Evolutionary conservation across 208 protist species (phyloP).

Genomic region (Histomonas meleagridis): DNA sequence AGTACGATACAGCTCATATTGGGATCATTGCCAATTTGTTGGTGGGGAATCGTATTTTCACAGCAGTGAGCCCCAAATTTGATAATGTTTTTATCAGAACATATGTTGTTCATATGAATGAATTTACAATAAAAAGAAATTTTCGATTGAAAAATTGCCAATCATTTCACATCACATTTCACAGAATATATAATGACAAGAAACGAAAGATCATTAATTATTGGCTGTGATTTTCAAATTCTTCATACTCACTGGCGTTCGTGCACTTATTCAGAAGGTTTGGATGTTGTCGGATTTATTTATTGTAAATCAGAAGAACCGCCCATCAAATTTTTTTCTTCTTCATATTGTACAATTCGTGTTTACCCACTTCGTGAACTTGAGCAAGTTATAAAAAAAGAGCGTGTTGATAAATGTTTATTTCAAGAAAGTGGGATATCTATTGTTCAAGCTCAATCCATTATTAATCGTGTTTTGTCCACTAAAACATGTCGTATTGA

Average conservation of each 20-base stretch:
- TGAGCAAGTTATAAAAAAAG: neutral
- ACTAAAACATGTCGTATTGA: neutral
- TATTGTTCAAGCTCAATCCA: neutral
- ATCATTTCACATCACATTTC: too few relatives aligned
- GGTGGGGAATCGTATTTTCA: too few relatives aligned
- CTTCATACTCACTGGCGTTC: neutral
- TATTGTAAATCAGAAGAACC: neutral
- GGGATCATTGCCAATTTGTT: too few relatives aligned
- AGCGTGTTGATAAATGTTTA: neutral
- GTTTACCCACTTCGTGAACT: neutral
- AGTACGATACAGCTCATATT: too few relatives aligned
- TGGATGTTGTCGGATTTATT: neutral
- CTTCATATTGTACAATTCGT: neutral
- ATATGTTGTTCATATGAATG: too few relatives aligned
- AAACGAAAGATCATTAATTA: neutral
- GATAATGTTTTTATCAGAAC: too few relatives aligned
- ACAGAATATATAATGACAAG: too few relatives aligned
- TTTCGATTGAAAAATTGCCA: too few relatives aligned
- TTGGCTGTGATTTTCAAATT: constrained; percentile 3
- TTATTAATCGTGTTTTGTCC: neutral
- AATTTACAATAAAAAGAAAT: too few relatives aligned
- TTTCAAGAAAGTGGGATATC: neutral
- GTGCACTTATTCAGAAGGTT: neutral
- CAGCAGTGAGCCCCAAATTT: too few relatives aligned
- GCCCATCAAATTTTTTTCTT: neutral